Percentiles rank a stretch among this genome's conserved stretches.
Conservation (phyloP, 768 basidiomycete genomes). For the Hericium rajendrae region DNA sequence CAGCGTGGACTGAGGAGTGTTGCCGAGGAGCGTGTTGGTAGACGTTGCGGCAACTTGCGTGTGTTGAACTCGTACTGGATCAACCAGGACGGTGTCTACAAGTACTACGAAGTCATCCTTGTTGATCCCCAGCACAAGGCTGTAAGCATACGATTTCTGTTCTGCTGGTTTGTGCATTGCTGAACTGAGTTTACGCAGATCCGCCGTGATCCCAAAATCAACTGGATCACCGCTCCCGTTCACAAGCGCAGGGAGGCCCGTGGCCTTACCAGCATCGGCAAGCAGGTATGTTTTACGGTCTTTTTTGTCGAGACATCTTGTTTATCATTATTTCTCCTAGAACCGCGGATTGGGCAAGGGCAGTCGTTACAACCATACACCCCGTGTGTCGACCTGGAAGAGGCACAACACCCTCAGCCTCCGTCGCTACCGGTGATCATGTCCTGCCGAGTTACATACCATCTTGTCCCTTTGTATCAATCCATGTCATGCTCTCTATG, state of each 20-base stretch:
- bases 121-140: conserved; percentile 94
- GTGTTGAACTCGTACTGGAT: conserved; percentile 99
- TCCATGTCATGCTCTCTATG: conserved; percentile 2
- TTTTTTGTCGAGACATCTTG: conserved; percentile 1
- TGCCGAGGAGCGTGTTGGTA: conserved; percentile 97
- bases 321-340: conserved; percentile 26
- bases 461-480: conserved; percentile 10
- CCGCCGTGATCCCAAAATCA: conserved; percentile 93
- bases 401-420: conserved; percentile 96
- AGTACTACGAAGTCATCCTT: conserved; percentile 98
- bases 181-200: conserved; percentile 38
- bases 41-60: conserved; percentile 90
- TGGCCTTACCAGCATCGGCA: conserved; percentile 94
- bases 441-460: background rate
- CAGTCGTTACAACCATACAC: conserved; percentile 86
- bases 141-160: conserved; percentile 36
- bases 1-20: conserved; percentile 88
- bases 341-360: conserved; percentile 98
- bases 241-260: conserved; percentile 98
- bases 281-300: conserved; percentile 53
- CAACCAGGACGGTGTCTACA: conserved; percentile 98
- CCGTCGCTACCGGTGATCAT: conserved; percentile 71
- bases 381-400: conserved; percentile 88
- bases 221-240: conserved; percentile 97
- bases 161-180: background rate